These are phyloP conservation scores for Dispira parvispora DNA, from an alignment of 192 early-diverging fungal species.

Conservation along the genomic window DNA sequence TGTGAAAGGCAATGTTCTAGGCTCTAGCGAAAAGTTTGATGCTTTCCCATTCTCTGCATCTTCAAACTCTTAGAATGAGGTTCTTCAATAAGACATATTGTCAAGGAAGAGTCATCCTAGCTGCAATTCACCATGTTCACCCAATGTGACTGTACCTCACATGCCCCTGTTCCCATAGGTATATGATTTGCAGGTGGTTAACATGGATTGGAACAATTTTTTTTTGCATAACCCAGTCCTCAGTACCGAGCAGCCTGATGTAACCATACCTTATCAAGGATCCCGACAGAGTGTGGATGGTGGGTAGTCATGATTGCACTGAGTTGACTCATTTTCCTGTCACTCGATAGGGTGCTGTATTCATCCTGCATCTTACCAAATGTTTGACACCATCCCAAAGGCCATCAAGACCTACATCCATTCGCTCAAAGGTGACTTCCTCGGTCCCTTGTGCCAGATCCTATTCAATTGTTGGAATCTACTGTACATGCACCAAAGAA, in stretches of 20 bases:
- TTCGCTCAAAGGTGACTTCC: slow-evolving; percentile 3
- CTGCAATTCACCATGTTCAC: background rate
- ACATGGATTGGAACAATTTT: background rate
- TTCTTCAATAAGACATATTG: background rate
- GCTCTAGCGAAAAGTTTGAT: background rate
- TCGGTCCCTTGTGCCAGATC: background rate
- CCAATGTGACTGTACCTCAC: background rate
- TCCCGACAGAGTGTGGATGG: background rate
- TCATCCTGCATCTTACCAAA: slow-evolving; percentile 5
- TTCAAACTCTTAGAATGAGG: too few species aligned
- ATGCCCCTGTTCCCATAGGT: background rate
- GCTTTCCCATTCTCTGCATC: background rate
- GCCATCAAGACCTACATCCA: background rate
- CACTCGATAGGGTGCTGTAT: background rate
- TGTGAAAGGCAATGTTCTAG: too few species aligned
- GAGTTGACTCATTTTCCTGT: background rate
- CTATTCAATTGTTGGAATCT: background rate
- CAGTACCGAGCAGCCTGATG: background rate
- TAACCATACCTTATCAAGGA: background rate
- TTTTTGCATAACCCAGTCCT: background rate
- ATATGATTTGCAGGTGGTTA: background rate
- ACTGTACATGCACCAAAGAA: background rate
- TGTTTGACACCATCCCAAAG: background rate
- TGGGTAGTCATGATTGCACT: background rate
- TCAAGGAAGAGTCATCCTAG: background rate